Evolutionary conservation across 2,329 filamentous ascomycete genomes (phyloP), one percentile per base, ranked within the genome.

Genomic region (Volutella citrinella): DNA sequence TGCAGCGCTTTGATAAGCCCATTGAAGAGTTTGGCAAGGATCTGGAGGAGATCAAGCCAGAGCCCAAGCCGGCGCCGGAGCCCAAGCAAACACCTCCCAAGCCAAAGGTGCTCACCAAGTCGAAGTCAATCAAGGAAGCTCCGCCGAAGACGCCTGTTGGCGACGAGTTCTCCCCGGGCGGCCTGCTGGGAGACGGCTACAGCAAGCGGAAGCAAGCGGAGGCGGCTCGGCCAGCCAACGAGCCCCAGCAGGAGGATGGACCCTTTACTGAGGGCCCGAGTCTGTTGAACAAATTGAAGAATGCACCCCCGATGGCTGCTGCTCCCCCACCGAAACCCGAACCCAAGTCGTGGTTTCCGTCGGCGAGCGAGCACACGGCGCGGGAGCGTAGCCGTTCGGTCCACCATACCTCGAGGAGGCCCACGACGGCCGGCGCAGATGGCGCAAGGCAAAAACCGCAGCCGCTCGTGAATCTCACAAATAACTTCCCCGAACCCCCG

Each of bases 391-490:
- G 47, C 37, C 45, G 52, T 19, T 55, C 52, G 10, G 40, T 49
- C 19, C 48, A 41, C 19, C 40, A 30, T 19, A 27, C 26, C 17
- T 37, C 32, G 41, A 49, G 20, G 14, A 54, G 55, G 19, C 42
- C 45, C 10, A 48, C 54, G 5, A 52, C 50, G 10, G 60, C 54
- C 34, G 41, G 40, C 32, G 10, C 24, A 29, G 24, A 38, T 39
- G 10, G 15, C 45, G 19, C 15, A 20, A 42, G 45, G 18, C 51
- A 60, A 10, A 57, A 53, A 48, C 69, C 70, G 4, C 79, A 78
- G 42, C 83, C 84, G 3, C 68, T 89, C 6, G 62, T 89, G 19
- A 84, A 86, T 50, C 69, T 88, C 24, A 80, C 46, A 21, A 52
- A 79, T 0, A 67, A 70, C 30, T 84, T 82, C 51, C 69, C 73